A percentile compares a stretch with the other conserved stretches of the same genome.
Evolutionary conservation across 164 flowering plant genomes (phyloP).

Genomic region (Piper longum): DNA sequence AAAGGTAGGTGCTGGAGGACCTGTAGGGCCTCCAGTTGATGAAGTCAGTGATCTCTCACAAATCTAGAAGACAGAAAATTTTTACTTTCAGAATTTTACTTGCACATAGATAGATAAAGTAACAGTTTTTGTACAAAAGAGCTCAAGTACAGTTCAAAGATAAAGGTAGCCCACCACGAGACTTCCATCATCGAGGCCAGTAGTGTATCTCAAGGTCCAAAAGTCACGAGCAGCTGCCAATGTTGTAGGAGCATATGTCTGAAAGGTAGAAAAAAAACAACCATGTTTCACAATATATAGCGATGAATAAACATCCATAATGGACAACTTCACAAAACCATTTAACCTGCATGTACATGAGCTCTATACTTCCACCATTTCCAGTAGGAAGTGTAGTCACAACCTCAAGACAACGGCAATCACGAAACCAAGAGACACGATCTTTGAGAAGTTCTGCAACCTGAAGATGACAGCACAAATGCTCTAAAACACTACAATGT

Average conservation of each 20-base stretch:
- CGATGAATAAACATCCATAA: background rate
- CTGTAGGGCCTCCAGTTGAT: conserved; percentile 75
- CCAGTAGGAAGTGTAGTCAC: conserved; percentile 75
- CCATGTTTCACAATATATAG: background rate
- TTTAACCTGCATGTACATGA: conserved; percentile 89
- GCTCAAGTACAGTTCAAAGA: background rate
- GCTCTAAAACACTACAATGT: background rate
- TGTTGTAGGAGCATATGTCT: conserved; percentile 99
- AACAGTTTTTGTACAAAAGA: background rate
- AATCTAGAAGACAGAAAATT: conserved; percentile 27
- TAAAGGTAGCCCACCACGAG: conserved; percentile 61
- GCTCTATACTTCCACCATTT: conserved; percentile 96
- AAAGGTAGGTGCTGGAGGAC: conserved; percentile 83
- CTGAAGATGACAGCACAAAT: conserved; percentile 19
- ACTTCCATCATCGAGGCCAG: conserved; percentile 90
- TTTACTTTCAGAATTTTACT: background rate
- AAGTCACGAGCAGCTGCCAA: conserved; percentile 96
- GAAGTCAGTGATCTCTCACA: conserved; percentile 88
- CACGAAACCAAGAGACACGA: conserved; percentile 88
- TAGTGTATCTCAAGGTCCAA: conserved; percentile 84
- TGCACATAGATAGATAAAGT: background rate
- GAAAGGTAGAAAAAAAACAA: conserved; percentile 4
- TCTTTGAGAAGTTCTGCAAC: conserved; percentile 96
- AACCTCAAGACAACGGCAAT: conserved; percentile 89
- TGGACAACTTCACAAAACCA: background rate